Evolutionary conservation across 2,329 filamentous ascomycete genomes (phyloP), one percentile per base, ranked within the genome.

Genomic region (Penicillium frequentans): DNA sequence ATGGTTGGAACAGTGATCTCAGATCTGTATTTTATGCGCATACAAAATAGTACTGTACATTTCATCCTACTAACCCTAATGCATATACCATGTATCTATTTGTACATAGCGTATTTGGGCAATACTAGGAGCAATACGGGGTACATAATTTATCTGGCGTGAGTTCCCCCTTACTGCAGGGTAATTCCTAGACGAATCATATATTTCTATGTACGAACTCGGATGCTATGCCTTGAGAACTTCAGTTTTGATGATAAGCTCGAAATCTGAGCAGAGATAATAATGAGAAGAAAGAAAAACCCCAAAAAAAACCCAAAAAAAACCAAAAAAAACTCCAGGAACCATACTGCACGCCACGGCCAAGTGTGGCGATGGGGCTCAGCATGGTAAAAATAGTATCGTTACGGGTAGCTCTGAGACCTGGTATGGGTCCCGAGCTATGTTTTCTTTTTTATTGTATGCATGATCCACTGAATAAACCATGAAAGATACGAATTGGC

Each of bases 381-480:
- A 39, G 42, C 16, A 35, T 26, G 26, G 46, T 55, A 55, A 51
- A 52, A 58, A 55, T 55, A 58, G 48, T 21, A 39, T 21, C 21
- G 49, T 51, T 29, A 26, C 47, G 47, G 47, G 19, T 49, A 49
- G 47, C 31, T 49, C 31, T 49, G 47, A 49, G 47, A 49, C 47
- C 47, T 49, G 47, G 47, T n/a, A 49, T 49, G 46, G 46, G 46
- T 49, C 46, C 47, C 47, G 35, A 19, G 35, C 35, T 39, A 19
- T 10, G 6, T 42, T 42, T 1, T 23, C 21, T 39, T 39, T 39
- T 42, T 42, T 42, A 39, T n/a, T 39, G n/a, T 3, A 33, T 33
- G 27, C 10, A 14, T 14, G 35, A 39, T 39, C 35, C 35, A 42
- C 39, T 23, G 19, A 13, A 42, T 7, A 42, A 42, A 13, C 19